These are phyloP conservation scores for Cytospora mali DNA, from an alignment of 2,329 filamentous ascomycete species.

Conservation along the genomic window DNA sequence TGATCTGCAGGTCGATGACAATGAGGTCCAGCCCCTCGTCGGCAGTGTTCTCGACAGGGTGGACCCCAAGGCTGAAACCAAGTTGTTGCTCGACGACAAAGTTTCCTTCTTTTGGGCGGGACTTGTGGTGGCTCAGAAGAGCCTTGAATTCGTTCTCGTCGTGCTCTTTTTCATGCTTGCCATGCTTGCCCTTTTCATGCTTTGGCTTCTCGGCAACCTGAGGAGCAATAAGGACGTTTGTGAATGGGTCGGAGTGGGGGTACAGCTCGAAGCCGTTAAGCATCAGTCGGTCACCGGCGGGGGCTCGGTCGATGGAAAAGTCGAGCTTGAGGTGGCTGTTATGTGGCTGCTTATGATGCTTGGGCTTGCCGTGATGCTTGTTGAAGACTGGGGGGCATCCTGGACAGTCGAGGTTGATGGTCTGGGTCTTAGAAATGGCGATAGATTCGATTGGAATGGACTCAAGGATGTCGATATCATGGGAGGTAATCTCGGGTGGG, in stretches of 20 bases:
- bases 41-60: constrained; percentile 49
- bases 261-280: constrained; percentile 66
- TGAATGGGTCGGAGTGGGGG: constrained; percentile 52
- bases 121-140: constrained; percentile 31
- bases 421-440: constrained; percentile 40
- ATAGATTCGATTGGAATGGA: constrained; percentile 41
- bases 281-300: constrained; percentile 50
- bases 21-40: constrained; percentile 56
- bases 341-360: constrained; percentile 32
- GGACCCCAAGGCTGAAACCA: constrained; percentile 52
- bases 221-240: constrained; percentile 47
- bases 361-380: constrained; percentile 33
- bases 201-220: constrained; percentile 44
- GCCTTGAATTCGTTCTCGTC: constrained; percentile 29
- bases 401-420: constrained; percentile 54
- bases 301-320: constrained; percentile 53
- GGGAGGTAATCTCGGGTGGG: constrained; percentile 50
- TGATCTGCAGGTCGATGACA: constrained; percentile 58
- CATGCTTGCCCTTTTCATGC: constrained; percentile 32
- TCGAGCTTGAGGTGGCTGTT: constrained; percentile 53
- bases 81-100: constrained; percentile 40
- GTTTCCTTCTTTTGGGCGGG: constrained; percentile 28
- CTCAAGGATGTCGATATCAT: constrained; percentile 47
- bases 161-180: constrained; percentile 36
- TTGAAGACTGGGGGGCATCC: constrained; percentile 51